These are phyloP conservation scores for Paramecium tetraurelia DNA, from an alignment of 73 alveolate genomes.

Conservation along the genomic window DNA sequence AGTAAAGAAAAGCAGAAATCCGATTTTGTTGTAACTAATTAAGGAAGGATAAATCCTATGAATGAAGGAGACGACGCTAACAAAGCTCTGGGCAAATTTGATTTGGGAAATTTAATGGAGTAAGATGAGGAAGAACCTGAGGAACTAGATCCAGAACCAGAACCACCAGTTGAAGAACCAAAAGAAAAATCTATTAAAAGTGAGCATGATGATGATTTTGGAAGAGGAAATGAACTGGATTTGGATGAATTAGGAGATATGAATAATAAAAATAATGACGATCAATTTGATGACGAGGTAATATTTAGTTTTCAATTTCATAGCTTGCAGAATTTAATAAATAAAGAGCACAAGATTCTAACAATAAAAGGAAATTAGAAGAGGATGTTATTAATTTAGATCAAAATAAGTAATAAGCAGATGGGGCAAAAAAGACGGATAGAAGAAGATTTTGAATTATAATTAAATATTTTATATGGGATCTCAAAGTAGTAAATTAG, in stretches of 20 bases:
- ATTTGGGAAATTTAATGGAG: background rate
- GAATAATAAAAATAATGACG: background rate
- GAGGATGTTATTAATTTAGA: conserved; percentile 13
- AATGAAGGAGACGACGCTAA: background rate
- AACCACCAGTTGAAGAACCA: background rate
- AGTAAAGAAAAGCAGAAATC: conserved; percentile 40
- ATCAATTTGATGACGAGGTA: background rate
- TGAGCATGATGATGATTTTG: background rate
- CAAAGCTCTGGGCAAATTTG: background rate
- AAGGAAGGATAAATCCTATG: conserved; percentile 21
- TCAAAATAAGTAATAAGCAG: background rate
- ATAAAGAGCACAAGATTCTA: background rate
- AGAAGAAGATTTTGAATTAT: background rate
- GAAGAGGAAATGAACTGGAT: background rate
- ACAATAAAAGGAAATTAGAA: background rate
- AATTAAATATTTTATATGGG: conserved; percentile 57
- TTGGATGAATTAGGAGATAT: conserved; percentile 8
- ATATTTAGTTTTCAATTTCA: background rate
- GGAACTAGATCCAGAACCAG: background rate
- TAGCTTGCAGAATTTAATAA: background rate
- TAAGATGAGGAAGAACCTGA: conserved; percentile 29
- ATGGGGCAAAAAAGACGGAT: background rate
- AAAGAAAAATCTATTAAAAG: background rate
- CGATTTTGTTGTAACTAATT: conserved; percentile 38
- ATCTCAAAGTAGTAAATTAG: conserved; percentile 64